Base-by-base conservation (phyloP, 768 basidiomycete species). In the Phanerochaete sordida region DNA sequence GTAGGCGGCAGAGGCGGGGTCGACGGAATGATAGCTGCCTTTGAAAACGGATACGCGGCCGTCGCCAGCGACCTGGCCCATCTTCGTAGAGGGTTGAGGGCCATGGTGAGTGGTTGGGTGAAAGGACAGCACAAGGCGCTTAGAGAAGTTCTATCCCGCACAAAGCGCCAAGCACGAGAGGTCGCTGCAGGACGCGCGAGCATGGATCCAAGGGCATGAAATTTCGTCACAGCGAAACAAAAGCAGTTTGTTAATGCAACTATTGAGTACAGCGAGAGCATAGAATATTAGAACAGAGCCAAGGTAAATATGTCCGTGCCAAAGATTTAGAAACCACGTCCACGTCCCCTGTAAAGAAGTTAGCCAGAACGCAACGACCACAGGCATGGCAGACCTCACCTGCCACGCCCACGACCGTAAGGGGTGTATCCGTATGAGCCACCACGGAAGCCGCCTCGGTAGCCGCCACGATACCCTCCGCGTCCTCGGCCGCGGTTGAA, bases 401-500 rank as follows among this genome's bases (percentile, higher is more conserved):
- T 86, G 72, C 92, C 90, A 64, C 93, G 85, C 52, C 79, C 79
- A 62, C 79, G 74, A 43, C 8, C 39, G 71, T 90, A 89, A 19
- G 89, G 88, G 54, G 71, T 81, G 69, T 82, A 90, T 2, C 84
- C 84, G 13, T 71, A 63, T 2, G 65, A 71, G 30, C 88, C 83
- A 2, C 88, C 88, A 61, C 89, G 75, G 68, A 76, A 81, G 16
- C 83, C 82, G 4, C 85, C 85, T 58, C 85, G 68, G 65, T 80
- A 84, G n/a, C 74, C 78, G 4, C 81, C 80, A 30, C 74, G 64
- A 46, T 73, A 72, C 15, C 60, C 78, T 28, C 81, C 70, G 47
- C 94, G 79, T 15, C 93, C 89, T 24, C 93, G 78, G 16, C 93
- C 91, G 59, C 90, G 86, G 66, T 85, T 90, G 75, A 92, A 94